Conservation (phyloP, 1,284 basidiomycete species). For the Cryptococcus jaspeensis region DNA sequence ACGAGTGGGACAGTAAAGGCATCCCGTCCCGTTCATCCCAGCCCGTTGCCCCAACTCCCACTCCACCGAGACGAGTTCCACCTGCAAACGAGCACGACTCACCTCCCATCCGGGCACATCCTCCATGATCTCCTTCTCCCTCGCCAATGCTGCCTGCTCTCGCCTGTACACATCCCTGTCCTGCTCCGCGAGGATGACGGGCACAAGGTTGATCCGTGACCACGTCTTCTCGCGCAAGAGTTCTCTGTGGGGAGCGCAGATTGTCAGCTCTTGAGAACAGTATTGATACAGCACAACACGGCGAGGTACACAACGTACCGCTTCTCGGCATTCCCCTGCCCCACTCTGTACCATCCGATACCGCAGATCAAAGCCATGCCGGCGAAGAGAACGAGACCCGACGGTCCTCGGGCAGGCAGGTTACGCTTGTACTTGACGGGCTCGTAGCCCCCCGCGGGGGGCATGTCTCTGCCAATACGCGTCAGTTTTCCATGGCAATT, state of each 20-base stretch:
- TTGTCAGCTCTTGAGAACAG: neutral
- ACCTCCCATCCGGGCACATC: slow-evolving; percentile 94
- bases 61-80: neutral
- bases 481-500: neutral
- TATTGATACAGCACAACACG: neutral
- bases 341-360: slow-evolving; percentile 90
- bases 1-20: no score
- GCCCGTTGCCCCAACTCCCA: neutral
- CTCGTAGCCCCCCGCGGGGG: slow-evolving; percentile 89
- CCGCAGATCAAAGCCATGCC: slow-evolving; percentile 80
- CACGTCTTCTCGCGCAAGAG: slow-evolving; percentile 89
- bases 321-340: slow-evolving; percentile 86
- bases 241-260: slow-evolving; percentile 63
- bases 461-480: slow-evolving; percentile 74
- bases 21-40: no score
- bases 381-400: slow-evolving; percentile 80
- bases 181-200: slow-evolving; percentile 85
- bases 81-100: slow-evolving; percentile 47
- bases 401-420: slow-evolving; percentile 87
- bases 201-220: slow-evolving; percentile 94
- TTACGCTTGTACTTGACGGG: slow-evolving; percentile 94
- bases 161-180: slow-evolving; percentile 88
- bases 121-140: slow-evolving; percentile 94
- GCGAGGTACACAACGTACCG: slow-evolving; percentile 61
- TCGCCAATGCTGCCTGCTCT: slow-evolving; percentile 69